Conservation (phyloP, 148 eudicot species). For the Heliamphora exappendiculata region DNA sequence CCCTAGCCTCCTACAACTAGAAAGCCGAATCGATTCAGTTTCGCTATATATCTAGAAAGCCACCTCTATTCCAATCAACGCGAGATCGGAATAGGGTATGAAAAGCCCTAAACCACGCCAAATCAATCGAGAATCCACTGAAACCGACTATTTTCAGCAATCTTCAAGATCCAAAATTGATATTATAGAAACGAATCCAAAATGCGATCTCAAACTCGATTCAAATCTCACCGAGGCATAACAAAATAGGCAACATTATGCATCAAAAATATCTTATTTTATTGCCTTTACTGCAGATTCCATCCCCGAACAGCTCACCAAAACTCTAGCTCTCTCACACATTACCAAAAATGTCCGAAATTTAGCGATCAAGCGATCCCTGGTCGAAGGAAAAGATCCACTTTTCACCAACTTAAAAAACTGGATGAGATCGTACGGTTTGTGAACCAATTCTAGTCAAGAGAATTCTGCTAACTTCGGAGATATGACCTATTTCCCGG, state of each 20-base stretch:
- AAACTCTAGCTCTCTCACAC: not conserved
- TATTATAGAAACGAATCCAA: not conserved
- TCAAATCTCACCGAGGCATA: not conserved
- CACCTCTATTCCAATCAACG: not conserved
- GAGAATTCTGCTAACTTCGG: not conserved
- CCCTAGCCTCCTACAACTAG: not conserved
- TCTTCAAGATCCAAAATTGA: slow-evolving; percentile 4
- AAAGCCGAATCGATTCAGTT: not conserved
- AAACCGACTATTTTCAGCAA: not conserved
- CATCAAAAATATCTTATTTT: not conserved
- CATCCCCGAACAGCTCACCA: not conserved
- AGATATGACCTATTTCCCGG: not conserved
- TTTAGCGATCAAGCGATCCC: not conserved
- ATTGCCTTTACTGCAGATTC: not conserved
- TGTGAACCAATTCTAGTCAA: not conserved
- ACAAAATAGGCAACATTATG: not conserved
- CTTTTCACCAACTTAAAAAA: no score
- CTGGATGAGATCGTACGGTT: not conserved
- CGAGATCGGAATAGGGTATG: not conserved
- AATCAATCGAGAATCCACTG: not conserved
- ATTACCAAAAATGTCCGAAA: slow-evolving; percentile 7
- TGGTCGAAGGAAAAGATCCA: not conserved
- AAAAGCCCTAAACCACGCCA: not conserved
- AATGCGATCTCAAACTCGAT: not conserved
- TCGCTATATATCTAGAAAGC: not conserved